Evolutionary conservation across 345 rosid species (phyloP).

Genomic region (Mangifera indica): DNA sequence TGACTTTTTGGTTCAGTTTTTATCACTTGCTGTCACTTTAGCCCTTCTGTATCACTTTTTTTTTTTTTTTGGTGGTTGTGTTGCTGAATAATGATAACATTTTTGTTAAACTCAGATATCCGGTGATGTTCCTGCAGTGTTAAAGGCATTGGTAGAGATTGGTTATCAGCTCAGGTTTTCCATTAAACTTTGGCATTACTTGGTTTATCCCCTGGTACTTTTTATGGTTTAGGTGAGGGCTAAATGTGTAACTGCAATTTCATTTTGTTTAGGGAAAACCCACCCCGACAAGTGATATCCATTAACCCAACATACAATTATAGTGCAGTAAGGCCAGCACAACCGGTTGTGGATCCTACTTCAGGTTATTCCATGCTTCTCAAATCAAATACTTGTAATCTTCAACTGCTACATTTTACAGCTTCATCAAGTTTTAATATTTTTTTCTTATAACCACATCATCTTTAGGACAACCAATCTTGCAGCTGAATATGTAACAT

Average conservation of each 20-base stretch:
- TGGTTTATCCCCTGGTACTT: neutral
- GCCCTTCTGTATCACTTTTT: neutral
- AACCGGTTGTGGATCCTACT: slow-evolving; percentile 42
- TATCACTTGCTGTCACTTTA: neutral
- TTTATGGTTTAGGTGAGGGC: neutral
- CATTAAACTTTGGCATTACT: neutral
- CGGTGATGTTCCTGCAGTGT: slow-evolving; percentile 56
- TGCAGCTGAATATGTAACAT: slow-evolving; percentile 68
- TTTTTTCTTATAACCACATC: slow-evolving; percentile 48
- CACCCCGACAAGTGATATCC: slow-evolving; percentile 63
- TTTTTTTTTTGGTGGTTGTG: neutral
- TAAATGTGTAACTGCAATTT: neutral
- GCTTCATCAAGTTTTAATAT: slow-evolving; percentile 44
- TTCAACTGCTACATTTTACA: slow-evolving; percentile 28
- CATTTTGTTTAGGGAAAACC: slow-evolving; percentile 45
- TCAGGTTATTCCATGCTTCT: slow-evolving; percentile 48
- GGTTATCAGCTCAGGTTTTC: slow-evolving; percentile 55
- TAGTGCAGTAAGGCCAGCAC: slow-evolving; percentile 36
- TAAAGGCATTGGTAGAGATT: slow-evolving; percentile 59
- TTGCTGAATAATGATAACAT: neutral
- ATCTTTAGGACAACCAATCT: slow-evolving; percentile 65
- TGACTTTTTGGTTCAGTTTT: slow-evolving; percentile 3
- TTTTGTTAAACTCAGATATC: slow-evolving; percentile 41
- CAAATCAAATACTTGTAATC: neutral
- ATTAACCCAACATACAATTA: slow-evolving; percentile 59